Percentiles rank a stretch among this genome's conserved stretches.
phyloP scores from a whole-genome alignment of 331 rosid genomes.

The Erythrophleum ivorense region DNA sequence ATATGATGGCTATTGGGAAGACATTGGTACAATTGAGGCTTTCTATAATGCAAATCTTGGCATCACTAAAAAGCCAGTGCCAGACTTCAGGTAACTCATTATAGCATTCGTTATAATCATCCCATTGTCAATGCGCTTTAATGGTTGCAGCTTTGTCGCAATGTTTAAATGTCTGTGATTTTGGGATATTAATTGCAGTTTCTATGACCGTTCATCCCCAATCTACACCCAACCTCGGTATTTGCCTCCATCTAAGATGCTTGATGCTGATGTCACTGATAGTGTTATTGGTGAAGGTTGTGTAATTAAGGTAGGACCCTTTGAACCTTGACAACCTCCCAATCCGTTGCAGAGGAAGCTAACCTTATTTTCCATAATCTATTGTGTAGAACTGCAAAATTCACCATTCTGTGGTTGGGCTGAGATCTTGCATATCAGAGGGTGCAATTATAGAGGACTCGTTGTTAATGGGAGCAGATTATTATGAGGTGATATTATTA shows the following conservation, averaged over 20 bases:
- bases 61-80: constrained; percentile 93
- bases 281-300: constrained; percentile 99
- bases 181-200: constrained; percentile 56
- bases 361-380: constrained; percentile 33
- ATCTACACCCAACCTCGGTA: constrained; percentile 99
- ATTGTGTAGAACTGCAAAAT: constrained; percentile 88
- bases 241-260: constrained; percentile 99
- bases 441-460: constrained; percentile 98
- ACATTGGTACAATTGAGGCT: constrained; percentile 98
- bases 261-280: constrained; percentile 95
- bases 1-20: constrained; percentile 99
- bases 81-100: constrained; percentile 83
- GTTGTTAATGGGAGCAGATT: constrained; percentile 97
- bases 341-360: constrained; percentile 25
- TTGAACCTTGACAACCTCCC: constrained; percentile 23
- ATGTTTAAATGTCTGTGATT: constrained; percentile 29
- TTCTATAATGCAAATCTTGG: constrained; percentile 98
- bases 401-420: constrained; percentile 93
- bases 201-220: constrained; percentile 98
- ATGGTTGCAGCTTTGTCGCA: constrained; percentile 10
- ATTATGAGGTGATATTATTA: constrained; percentile 76
- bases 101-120: neutral
- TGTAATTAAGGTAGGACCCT: constrained; percentile 78
- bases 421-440: constrained; percentile 93
- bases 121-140: constrained; percentile 29